Evolutionary conservation across 495 filamentous ascomycete genomes (phyloP), one percentile per base, ranked within the genome.

Genomic region (Friedmanniomyces simplex): DNA sequence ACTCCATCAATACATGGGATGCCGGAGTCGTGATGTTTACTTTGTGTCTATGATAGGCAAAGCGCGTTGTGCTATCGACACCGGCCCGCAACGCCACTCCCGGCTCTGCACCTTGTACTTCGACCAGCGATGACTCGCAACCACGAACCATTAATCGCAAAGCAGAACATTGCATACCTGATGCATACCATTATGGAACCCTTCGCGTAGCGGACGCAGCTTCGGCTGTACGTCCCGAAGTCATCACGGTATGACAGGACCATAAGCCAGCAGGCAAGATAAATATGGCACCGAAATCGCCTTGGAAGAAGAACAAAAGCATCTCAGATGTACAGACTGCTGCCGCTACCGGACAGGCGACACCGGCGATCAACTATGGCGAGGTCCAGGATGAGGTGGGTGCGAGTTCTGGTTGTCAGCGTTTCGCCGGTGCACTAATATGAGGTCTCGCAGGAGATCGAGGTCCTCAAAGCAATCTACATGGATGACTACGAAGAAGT

Each of bases 391-490:
- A 85, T 55, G 84, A 95, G 39, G 39, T 43, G 39, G 14, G 39
- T 43, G 18, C 39, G 3, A 2, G 2, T 43, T 10, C 4, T 32
- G 28, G 10, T 32, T 10, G 4, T 4, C 10, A 3, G 4, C 28
- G 28, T 32, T 10, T 32, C 10, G 28, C 3, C 28, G 28, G 3
- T 32, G 28, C 10, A 4, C 28, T 32, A 10, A 32, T 32, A 10
- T 10, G 3, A 32, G 10, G 28, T 32, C 28, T 10, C 14, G 18
- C 39, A 43, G 67, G 93, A 98, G 74, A 75, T 91, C 34, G 84
- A 94, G 71, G 93, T 82, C 13, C 74, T 98, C 49, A 77, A 84
- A 54, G 88, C 94, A 5, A 96, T 98, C 41, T 98, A 93, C 66
- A 86, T 84, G 65, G 90, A 96, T 48, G 93, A 97, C 66, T 97